Conservation (phyloP, 2,329 filamentous ascomycete genomes). For the Arthrobotrys megalospora region DNA sequence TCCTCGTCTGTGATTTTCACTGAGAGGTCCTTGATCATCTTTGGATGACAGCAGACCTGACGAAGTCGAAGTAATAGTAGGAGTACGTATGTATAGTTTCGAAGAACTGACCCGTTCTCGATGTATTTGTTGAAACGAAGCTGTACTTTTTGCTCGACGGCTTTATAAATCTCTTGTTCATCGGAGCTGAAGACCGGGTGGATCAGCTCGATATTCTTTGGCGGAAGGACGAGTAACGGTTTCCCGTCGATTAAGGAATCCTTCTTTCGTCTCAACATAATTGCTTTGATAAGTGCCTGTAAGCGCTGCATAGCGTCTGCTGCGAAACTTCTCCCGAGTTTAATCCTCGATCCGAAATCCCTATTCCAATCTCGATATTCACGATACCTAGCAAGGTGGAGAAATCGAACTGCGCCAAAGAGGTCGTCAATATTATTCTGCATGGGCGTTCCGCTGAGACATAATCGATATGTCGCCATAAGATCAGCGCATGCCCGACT, state of each 20-base stretch:
- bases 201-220: conserved; percentile 75
- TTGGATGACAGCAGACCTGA: conserved; percentile 84
- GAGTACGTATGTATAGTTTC: conserved; percentile 83
- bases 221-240: conserved; percentile 79
- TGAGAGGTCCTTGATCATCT: conserved; percentile 76
- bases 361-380: conserved; percentile 74
- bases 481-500: conserved; percentile 75
- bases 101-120: conserved; percentile 76
- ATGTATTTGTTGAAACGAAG: conserved; percentile 84
- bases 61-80: conserved; percentile 84
- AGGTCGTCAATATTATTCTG: conserved; percentile 88
- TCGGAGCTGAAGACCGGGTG: conserved; percentile 78
- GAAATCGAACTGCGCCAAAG: conserved; percentile 82
- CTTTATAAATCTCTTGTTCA: conserved; percentile 76
- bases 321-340: conserved; percentile 69
- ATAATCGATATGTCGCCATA: conserved; percentile 77
- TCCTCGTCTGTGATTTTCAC: conserved; percentile 67
- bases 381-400: conserved; percentile 70
- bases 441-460: conserved; percentile 86
- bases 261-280: conserved; percentile 87
- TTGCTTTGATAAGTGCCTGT: conserved; percentile 81
- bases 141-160: conserved; percentile 77
- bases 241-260: conserved; percentile 83
- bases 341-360: conserved; percentile 62
- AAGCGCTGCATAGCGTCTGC: conserved; percentile 77